Evolutionary conservation across 1,139 yeast genomes (phyloP).

Genomic region (Saccharomyces uvarum): DNA sequence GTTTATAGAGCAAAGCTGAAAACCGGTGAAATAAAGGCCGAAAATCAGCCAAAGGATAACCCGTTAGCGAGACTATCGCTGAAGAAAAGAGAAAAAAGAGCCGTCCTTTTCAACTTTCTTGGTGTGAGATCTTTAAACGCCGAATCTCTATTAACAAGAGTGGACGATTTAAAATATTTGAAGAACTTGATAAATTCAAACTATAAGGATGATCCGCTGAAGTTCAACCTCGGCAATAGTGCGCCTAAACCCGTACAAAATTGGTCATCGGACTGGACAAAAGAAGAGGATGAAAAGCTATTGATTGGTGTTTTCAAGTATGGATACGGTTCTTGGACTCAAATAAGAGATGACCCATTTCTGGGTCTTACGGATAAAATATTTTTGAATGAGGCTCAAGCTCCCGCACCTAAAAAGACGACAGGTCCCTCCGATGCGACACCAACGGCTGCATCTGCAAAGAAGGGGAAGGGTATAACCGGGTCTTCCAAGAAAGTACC

Average conservation of each 20-base stretch:
- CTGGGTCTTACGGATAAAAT: constrained; percentile 79
- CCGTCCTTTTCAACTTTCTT: constrained; percentile 79
- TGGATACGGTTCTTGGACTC: constrained; percentile 94
- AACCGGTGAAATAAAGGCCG: constrained; percentile 35
- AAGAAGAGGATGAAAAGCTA: constrained; percentile 77
- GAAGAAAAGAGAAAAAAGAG: constrained; percentile 73
- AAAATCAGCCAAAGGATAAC: constrained; percentile 27
- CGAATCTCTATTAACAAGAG: constrained; percentile 74
- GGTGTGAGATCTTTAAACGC: constrained; percentile 90
- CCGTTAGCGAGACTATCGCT: constrained; percentile 44
- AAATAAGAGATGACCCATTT: constrained; percentile 90
- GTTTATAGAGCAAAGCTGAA: constrained; percentile 44
- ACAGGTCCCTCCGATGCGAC: constrained; percentile 2
- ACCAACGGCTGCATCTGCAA: constrained; percentile 9
- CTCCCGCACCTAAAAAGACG: constrained; percentile 4
- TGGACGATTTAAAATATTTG: constrained; percentile 67
- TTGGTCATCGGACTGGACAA: constrained; percentile 87
- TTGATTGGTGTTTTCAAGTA: constrained; percentile 82
- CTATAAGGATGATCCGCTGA: constrained; percentile 43
- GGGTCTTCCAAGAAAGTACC: constrained; percentile 58
- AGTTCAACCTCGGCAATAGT: constrained; percentile 46
- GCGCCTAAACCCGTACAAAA: constrained; percentile 76
- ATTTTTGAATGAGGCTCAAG: constrained; percentile 44
- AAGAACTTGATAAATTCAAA: constrained; percentile 34
- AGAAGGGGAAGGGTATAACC: constrained; percentile 23